Conservation (phyloP, 208 protist genomes). For the Leishmania turanica region DNA sequence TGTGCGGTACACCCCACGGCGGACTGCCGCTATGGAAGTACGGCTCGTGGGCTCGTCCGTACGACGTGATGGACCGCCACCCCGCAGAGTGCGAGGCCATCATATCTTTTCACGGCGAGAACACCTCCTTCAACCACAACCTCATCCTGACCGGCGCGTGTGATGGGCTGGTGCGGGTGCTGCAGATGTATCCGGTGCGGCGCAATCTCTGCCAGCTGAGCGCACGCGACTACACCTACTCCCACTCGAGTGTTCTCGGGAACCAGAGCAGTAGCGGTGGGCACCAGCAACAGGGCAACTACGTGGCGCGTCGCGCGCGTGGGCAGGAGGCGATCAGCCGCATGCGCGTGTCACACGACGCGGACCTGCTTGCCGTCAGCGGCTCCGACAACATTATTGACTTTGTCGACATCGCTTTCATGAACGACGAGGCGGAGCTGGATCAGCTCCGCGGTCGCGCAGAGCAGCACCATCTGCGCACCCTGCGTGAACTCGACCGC, state of each 20-base stretch:
- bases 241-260: slow-evolving; percentile 56
- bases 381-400: slow-evolving; percentile 85
- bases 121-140: slow-evolving; percentile 88
- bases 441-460: slow-evolving; percentile 72
- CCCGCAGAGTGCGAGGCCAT: slow-evolving; percentile 86
- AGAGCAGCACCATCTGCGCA: slow-evolving; percentile 79
- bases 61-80: slow-evolving; percentile 80
- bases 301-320: slow-evolving; percentile 47
- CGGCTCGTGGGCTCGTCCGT: slow-evolving; percentile 87
- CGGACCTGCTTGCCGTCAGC: slow-evolving; percentile 74
- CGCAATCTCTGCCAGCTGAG: slow-evolving; percentile 87
- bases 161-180: slow-evolving; percentile 85
- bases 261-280: slow-evolving; percentile 32
- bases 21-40: slow-evolving; percentile 89
- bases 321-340: slow-evolving; percentile 75
- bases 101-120: slow-evolving; percentile 83
- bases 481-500: slow-evolving; percentile 66
- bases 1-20: slow-evolving; percentile 85
- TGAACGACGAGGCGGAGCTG: slow-evolving; percentile 75
- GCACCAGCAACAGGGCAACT: slow-evolving; percentile 37
- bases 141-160: slow-evolving; percentile 87
- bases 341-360: slow-evolving; percentile 81
- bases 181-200: slow-evolving; percentile 90
- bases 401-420: slow-evolving; percentile 89
- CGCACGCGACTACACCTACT: slow-evolving; percentile 86